Evolutionary conservation across 176 grass and related monocot species (phyloP).

Genomic region (Ananas comosus): DNA sequence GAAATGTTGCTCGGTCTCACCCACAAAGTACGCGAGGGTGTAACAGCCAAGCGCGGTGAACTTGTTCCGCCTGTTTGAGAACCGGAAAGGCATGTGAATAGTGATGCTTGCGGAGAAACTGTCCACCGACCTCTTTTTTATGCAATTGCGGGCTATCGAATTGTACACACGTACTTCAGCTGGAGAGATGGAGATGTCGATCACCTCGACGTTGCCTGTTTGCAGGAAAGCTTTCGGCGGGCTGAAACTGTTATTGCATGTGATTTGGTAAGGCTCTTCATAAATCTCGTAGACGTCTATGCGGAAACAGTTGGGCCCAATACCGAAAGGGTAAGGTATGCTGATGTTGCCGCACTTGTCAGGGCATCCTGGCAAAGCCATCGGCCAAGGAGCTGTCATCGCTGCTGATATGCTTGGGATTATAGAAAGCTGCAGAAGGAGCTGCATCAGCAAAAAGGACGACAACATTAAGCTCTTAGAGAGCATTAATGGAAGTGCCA

Average conservation of each 20-base stretch:
- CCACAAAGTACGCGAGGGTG: neutral
- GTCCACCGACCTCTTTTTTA: neutral
- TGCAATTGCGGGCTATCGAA: neutral
- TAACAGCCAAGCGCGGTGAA: constrained; percentile 30
- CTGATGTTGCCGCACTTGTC: constrained; percentile 37
- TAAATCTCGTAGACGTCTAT: constrained; percentile 7
- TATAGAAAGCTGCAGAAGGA: neutral
- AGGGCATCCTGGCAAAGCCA: constrained; percentile 27
- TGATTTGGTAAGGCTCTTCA: neutral
- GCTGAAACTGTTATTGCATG: neutral
- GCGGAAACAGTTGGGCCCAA: constrained; percentile 29
- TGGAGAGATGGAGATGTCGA: neutral
- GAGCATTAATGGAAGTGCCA: too few species aligned
- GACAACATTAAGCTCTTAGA: neutral
- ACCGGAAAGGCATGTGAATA: neutral
- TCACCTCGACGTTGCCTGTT: neutral
- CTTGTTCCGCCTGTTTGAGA: constrained; percentile 2
- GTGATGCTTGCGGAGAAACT: neutral
- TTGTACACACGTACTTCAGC: too few species aligned
- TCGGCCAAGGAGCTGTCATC: neutral
- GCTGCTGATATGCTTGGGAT: neutral
- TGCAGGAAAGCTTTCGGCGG: neutral
- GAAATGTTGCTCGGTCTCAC: neutral
- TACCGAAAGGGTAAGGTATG: constrained; percentile 53
- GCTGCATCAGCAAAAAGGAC: neutral